Percentiles rank a stretch among this genome's conserved stretches.
Conservation (phyloP, 331 rosid species). For the Dryas integrifolia region DNA sequence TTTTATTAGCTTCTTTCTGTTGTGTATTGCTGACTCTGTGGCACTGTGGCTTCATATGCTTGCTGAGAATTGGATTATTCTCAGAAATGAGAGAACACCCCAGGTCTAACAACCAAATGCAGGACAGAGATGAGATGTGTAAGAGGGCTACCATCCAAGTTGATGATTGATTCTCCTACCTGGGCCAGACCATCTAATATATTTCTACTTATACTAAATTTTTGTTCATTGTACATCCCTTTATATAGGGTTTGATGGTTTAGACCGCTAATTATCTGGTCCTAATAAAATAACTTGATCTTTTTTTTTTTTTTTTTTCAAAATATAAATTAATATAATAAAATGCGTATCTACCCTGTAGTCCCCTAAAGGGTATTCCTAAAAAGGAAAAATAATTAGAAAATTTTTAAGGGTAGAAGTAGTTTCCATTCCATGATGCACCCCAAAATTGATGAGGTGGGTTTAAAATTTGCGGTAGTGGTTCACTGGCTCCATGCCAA, state of each 20-base stretch:
- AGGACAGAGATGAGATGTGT: neutral
- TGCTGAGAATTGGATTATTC: neutral
- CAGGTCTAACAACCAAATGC: neutral
- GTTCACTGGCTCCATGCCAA: neutral
- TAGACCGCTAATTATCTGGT: neutral
- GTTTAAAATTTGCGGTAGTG: neutral
- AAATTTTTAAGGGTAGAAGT: neutral
- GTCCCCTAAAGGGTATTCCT: neutral
- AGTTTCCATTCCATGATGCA: neutral
- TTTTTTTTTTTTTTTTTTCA: neutral
- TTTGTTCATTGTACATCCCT: neutral
- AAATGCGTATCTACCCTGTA: no score
- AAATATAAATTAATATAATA: neutral
- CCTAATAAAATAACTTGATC: neutral
- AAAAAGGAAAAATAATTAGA: neutral
- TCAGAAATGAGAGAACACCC: neutral
- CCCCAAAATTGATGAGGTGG: neutral
- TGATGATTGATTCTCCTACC: neutral
- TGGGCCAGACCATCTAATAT: neutral
- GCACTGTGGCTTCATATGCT: neutral
- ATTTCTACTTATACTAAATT: neutral
- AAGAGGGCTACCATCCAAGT: neutral
- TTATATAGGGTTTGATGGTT: neutral
- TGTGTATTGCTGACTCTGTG: neutral
- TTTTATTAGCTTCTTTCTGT: neutral